Evolutionary conservation across 2,329 filamentous ascomycete genomes (phyloP), one percentile per base, ranked within the genome.

Genomic region (Verticillium nonalfalfae): DNA sequence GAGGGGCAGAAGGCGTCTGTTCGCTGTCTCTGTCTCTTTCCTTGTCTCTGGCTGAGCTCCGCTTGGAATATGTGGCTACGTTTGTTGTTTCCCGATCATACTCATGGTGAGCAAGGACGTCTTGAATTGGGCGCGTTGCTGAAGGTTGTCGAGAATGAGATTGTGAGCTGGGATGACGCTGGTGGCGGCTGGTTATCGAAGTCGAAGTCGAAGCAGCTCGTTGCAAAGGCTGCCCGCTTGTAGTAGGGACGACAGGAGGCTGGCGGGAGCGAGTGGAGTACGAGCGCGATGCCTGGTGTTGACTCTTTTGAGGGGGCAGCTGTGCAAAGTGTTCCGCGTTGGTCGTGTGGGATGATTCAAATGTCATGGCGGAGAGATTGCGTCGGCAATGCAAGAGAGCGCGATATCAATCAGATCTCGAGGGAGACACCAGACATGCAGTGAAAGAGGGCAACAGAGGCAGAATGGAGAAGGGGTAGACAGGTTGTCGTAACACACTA

Each of bases 1-100:
- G 73, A 81, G 83, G 70, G 68, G 72, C 71, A 66, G 76, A 73
- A 67, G 67, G 71, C 69, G 74, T 81, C 63, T 82, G 81, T 70
- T 91, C 54, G 15, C 31, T 33, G 11, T 56, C 54, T 14, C 54
- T 33, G 13, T 56, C 54, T 56, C 54, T 33, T n/a, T 57, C 56
- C 36, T 31, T 34, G 38, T 58, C 89, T 72, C 82, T 83, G 68
- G 86, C 89, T 63, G 85, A 81, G 77, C 82, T 87, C 76, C 86
- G 83, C 84, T 86, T 76, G 80, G 82, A 67, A 77, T 85, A 78
- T 60, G 83, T 79, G 69, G 85, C 83, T 78, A 90, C 75, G 78
- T 88, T 88, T 69, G 83, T 80, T 68, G 87, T 83, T 76, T 94
- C 54, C 26, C 33, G 54, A 21, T 56, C 91, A 79, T 87, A 88